Conservation (phyloP, 1,139 yeast species). For the Kodamaea derodonti region DNA sequence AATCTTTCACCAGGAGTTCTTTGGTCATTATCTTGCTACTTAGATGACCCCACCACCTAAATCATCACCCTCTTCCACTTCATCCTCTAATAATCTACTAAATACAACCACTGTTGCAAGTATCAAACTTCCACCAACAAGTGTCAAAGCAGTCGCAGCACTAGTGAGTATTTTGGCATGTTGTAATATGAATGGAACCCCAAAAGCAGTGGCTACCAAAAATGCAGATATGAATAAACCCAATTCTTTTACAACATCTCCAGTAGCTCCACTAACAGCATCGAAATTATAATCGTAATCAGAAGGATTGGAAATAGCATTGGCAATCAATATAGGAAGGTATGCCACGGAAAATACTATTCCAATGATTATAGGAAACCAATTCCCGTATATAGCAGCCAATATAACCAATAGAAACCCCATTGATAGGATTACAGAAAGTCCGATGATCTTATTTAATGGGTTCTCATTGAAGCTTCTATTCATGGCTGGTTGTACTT, state of each 20-base stretch:
- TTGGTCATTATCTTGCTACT: no score
- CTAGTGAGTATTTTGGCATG: conserved; percentile 59
- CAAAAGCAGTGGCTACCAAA: conserved; percentile 62
- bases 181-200: conserved; percentile 60
- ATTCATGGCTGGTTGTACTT: no score
- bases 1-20: conserved; percentile 10
- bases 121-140: conserved; percentile 66
- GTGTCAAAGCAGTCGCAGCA: conserved; percentile 59
- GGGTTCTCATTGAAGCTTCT: conserved; percentile 43
- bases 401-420: conserved; percentile 78
- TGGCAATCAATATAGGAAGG: conserved; percentile 52
- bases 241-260: conserved; percentile 43
- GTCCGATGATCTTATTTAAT: conserved; percentile 66
- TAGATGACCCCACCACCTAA: conserved; percentile 31
- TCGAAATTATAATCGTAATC: conserved; percentile 48
- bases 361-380: conserved; percentile 70
- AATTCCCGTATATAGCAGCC: conserved; percentile 72
- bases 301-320: conserved; percentile 27
- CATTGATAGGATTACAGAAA: conserved; percentile 68
- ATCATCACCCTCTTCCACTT: conserved; percentile 42
- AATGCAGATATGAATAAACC: conserved; percentile 71
- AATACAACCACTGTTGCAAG: conserved; percentile 73
- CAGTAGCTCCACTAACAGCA: conserved; percentile 28
- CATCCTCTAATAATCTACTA: conserved; percentile 63
- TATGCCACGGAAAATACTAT: conserved; percentile 58